These are phyloP conservation scores for Claviceps digitariae DNA, from an alignment of 2,329 filamentous ascomycete species.

Conservation along the genomic window DNA sequence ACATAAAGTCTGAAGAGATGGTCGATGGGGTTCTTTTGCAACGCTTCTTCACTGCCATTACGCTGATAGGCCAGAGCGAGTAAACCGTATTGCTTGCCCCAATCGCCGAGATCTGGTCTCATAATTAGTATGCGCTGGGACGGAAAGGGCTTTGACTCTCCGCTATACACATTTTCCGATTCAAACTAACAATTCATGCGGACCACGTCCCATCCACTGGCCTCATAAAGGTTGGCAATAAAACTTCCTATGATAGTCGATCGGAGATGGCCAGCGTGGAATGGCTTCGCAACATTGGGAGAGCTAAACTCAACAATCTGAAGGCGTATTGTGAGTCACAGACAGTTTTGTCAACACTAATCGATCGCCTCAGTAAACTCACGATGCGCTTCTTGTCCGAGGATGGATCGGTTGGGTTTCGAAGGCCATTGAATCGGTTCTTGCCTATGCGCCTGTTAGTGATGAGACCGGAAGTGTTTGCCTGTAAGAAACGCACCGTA, in stretches of 20 bases:
- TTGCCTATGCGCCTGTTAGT: slow-evolving; percentile 33
- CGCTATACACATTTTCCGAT: background rate
- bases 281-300: slow-evolving; percentile 77
- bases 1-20: slow-evolving; percentile 76
- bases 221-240: slow-evolving; percentile 56
- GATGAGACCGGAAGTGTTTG: background rate
- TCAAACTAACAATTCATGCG: slow-evolving; percentile 46
- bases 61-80: slow-evolving; percentile 62
- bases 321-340: background rate
- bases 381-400: slow-evolving; percentile 47
- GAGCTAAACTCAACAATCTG: slow-evolving; percentile 68
- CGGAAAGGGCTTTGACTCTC: background rate
- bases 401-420: slow-evolving; percentile 46
- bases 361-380: background rate
- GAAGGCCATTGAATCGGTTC: slow-evolving; percentile 45
- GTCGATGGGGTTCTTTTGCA: slow-evolving; percentile 62
- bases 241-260: slow-evolving; percentile 72
- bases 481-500: slow-evolving; percentile 23
- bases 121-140: background rate
- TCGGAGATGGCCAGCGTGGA: slow-evolving; percentile 65
- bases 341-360: background rate
- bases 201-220: slow-evolving; percentile 58
- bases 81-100: slow-evolving; percentile 66
- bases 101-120: slow-evolving; percentile 53
- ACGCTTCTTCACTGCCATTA: slow-evolving; percentile 60